Evolutionary conservation across 1,139 yeast genomes (phyloP).

Genomic region (Kurtzmaniella quercitrusa): DNA sequence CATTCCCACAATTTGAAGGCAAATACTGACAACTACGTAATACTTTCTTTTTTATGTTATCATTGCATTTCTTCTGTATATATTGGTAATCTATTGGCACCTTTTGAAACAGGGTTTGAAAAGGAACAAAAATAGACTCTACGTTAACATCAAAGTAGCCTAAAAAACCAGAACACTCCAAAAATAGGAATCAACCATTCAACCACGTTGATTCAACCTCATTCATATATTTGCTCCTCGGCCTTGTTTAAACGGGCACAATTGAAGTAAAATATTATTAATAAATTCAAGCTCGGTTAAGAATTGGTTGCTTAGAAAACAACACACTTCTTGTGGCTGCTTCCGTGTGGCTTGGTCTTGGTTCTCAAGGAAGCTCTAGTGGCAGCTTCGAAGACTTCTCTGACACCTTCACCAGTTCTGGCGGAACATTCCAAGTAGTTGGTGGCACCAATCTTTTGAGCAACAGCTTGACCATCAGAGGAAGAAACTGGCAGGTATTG

Average conservation of each 20-base stretch:
- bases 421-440: slow-evolving; percentile 93
- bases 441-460: slow-evolving; percentile 82
- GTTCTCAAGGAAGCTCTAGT: slow-evolving; percentile 80
- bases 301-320: slow-evolving; percentile 41
- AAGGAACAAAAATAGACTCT: neutral
- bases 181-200: neutral
- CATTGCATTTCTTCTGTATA: slow-evolving; percentile 1
- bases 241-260: neutral
- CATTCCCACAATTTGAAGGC: too few relatives aligned
- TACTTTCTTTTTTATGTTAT: neutral
- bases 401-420: slow-evolving; percentile 84
- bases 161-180: neutral
- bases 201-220: neutral
- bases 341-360: slow-evolving; percentile 54
- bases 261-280: neutral
- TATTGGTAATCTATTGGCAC: neutral
- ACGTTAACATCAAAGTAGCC: neutral
- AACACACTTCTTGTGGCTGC: slow-evolving; percentile 46
- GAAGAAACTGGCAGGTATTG: slow-evolving; percentile 74
- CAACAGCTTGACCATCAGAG: slow-evolving; percentile 79
- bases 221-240: neutral
- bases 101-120: neutral
- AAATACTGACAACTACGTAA: too few relatives aligned
- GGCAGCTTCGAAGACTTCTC: slow-evolving; percentile 89
- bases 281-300: neutral